Evolutionary conservation across 75 land plant genomes (phyloP).

Genomic region (Pinus albicaulis): DNA sequence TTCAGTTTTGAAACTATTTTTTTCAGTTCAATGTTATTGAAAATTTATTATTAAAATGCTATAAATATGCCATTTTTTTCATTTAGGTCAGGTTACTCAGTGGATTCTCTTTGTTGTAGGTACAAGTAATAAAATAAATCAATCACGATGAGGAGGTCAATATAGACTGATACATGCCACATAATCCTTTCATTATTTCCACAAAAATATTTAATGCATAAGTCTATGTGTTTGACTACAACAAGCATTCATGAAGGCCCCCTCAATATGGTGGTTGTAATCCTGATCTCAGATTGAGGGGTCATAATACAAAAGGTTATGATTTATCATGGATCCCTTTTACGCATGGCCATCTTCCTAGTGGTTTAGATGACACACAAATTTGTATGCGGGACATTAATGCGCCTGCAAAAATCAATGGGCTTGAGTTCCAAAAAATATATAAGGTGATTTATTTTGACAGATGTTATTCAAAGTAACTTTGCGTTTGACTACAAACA

Average conservation of each 20-base stretch:
- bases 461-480: no score
- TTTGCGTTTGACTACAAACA: no score
- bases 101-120: constrained; percentile 18
- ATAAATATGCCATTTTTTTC: no score
- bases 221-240: constrained; percentile 68
- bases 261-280: constrained; percentile 31
- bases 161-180: constrained; percentile 87
- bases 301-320: constrained; percentile 83
- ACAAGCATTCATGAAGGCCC: constrained; percentile 39
- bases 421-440: constrained; percentile 53
- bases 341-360: constrained; percentile 74
- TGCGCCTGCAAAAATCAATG: constrained; percentile 20
- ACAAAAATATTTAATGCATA: constrained; percentile 78
- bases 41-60: no score
- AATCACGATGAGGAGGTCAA: constrained; percentile 90
- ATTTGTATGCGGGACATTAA: constrained; percentile 89
- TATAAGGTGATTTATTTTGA: constrained; percentile 48
- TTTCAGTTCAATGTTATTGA: no score
- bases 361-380: constrained; percentile 79
- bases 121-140: constrained; percentile 41
- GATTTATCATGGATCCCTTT: constrained; percentile 88
- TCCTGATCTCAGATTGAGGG: constrained; percentile 67
- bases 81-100: no score
- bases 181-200: constrained; percentile 66
- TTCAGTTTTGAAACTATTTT: no score